Evolutionary conservation across 176 grass and related monocot genomes (phyloP).

Genomic region (Aegilops bicornis): DNA sequence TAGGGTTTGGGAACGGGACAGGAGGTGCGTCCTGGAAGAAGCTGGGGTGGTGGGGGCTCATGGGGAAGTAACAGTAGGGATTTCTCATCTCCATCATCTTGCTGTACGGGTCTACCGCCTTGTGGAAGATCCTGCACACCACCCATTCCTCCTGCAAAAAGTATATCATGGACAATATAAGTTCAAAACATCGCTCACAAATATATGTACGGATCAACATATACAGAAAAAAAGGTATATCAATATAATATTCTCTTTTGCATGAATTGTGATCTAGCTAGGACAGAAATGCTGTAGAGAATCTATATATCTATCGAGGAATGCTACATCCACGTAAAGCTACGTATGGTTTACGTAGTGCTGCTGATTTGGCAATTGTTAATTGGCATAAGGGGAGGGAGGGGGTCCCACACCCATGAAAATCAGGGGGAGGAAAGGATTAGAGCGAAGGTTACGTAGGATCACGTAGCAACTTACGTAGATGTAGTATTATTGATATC

Average conservation of each 20-base stretch:
- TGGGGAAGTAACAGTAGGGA: constrained; percentile 44
- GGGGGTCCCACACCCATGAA: no score
- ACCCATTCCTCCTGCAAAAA: constrained; percentile 89
- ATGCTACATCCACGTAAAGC: no score
- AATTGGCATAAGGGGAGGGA: no score
- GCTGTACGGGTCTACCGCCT: constrained; percentile 58
- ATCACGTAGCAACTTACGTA: no score
- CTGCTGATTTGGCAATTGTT: no score
- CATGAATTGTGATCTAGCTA: neutral
- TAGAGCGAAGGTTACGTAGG: no score
- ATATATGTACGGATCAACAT: neutral
- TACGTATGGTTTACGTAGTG: no score
- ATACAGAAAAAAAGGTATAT: neutral
- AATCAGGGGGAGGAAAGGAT: no score
- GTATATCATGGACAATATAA: neutral
- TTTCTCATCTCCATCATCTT: constrained; percentile 60
- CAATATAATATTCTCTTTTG: neutral
- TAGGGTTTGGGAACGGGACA: constrained; percentile 54
- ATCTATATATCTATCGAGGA: neutral
- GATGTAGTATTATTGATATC: neutral
- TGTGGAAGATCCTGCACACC: constrained; percentile 97
- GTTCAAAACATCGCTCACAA: neutral
- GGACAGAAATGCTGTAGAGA: neutral
- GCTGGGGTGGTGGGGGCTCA: constrained; percentile 29
- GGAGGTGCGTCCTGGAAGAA: constrained; percentile 39